Evolutionary conservation across 768 basidiomycete genomes (phyloP), one percentile per base, ranked within the genome.

Genomic region (Calvatia gigantea): DNA sequence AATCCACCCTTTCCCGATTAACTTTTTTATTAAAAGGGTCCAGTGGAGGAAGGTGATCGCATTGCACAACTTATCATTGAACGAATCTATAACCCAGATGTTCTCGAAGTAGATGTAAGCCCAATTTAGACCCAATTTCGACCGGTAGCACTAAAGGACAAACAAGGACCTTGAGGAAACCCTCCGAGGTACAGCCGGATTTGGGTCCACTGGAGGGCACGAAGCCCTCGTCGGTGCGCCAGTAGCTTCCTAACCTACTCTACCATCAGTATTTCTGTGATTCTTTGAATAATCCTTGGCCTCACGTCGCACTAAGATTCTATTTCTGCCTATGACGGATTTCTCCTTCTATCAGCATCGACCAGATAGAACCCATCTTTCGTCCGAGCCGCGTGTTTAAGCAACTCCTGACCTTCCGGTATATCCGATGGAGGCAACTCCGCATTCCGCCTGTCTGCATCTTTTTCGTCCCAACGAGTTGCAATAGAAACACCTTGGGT

Each of bases 21-120:
- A 23, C 12, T 7, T 14, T 3, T 21, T 23, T 1, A 42, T 23
- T 31, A 31, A 15, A 39, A 38, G 9, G 15, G 3, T 38, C 25
- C 62, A 96, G 97, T 99, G 58, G 77, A 90, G 64, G 85, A 90
- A 68, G 95, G 96, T 5, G 97, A 99, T 64, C 84, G 97, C n/a
- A 77, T 99, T 60, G 97, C 97, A 2, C 97, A 99, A 65, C 79
- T 98, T 29, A 91, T 99, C 60, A 75, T 98, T 51, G 96, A 99
- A 67, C 85, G 79, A 57, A 97, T 98, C 60, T 84, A 84, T 58
- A 94, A 86, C 3, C 92, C 96, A 0, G 88, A 86, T 2, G 80
- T 96, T 14, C 65, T 86, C 14, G 95, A 96, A 73, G 96, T 98
- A 23, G 74, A 90, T 49, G 93, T 91, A 61, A 65, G 89, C 67